These are phyloP conservation scores for Rosa lucieae DNA, from an alignment of 306 rosid genomes.

Conservation along the genomic window DNA sequence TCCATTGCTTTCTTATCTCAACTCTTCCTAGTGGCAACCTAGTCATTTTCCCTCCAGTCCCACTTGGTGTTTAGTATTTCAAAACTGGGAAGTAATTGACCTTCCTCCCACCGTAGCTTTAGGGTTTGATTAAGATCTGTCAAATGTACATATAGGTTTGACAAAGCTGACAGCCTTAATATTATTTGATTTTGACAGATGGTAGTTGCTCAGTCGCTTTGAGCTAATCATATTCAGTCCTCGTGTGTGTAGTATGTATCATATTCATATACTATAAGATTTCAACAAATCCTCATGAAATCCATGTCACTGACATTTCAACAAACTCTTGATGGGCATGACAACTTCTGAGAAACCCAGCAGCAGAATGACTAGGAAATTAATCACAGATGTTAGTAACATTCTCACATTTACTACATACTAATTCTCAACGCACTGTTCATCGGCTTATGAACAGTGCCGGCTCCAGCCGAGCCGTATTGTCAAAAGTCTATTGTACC, in stretches of 20 bases:
- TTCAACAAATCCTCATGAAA: not conserved
- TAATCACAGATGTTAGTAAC: not conserved
- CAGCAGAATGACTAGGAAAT: not conserved
- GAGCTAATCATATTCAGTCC: not conserved
- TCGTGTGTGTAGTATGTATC: not conserved
- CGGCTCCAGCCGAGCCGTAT: too few relatives aligned
- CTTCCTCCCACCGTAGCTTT: slow-evolving; percentile 12
- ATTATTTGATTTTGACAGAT: slow-evolving; percentile 10
- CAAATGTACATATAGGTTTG: not conserved
- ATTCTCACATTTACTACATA: not conserved
- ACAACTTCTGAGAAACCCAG: not conserved
- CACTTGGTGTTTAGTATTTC: not conserved
- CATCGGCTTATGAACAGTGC: too few relatives aligned
- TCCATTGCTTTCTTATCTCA: slow-evolving; percentile 8
- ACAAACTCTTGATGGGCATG: not conserved
- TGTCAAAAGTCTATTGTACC: too few relatives aligned
- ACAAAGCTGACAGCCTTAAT: slow-evolving; percentile 8
- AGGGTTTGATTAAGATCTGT: not conserved
- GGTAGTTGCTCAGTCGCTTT: not conserved
- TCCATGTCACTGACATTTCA: not conserved
- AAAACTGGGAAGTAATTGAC: not conserved
- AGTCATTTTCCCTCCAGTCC: slow-evolving; percentile 5
- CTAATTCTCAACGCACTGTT: too few relatives aligned
- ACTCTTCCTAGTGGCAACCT: slow-evolving; percentile 2
- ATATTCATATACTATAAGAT: not conserved